Evolutionary conservation across 306 rosid species (phyloP), one percentile per base, ranked within the genome.

Genomic region (Spatholobus suberectus): DNA sequence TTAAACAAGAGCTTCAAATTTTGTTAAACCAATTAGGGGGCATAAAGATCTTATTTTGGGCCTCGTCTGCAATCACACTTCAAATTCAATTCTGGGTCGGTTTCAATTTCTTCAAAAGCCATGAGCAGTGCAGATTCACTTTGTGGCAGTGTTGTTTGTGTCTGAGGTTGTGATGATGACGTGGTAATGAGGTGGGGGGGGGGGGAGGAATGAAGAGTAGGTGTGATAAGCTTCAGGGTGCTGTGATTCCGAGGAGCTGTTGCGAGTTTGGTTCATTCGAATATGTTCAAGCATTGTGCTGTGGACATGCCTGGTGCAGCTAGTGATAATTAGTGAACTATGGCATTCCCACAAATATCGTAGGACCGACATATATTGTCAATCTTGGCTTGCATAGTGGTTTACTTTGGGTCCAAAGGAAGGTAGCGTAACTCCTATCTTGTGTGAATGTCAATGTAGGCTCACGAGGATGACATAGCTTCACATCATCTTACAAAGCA

Each of bases 291-390:
- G 97, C 94, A 89, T 96, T 93, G 90, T 94, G 79, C 82, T 96
- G 0, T 96, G 98, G 99, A 93, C 97, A 47, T 96, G 98, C 80
- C 35, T 96, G 86, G 90, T 94, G 84, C 99, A 94, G 91, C 86
- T 96, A 13, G 89, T 94, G 21, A 92, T 97, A 27, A 88, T 96
- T 34, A 94, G 92, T 75, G 94, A 88, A 88, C 86, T 96, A 26
- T 94, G 99, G 99, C 88, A 81, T 81, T 91, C 97, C 0, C 92
- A 83, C n/a, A n/a, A n/a, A n/a, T n/a, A n/a, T n/a, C n/a, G n/a
- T n/a, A n/a, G n/a, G n/a, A n/a, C n/a, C n/a, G n/a, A n/a, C n/a
- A n/a, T n/a, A n/a, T n/a, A n/a, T n/a, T n/a, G n/a, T n/a, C n/a
- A n/a, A n/a, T n/a, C n/a, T n/a, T n/a, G n/a, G n/a, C n/a, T n/a